A percentile compares a stretch with the other conserved stretches of the same genome.
Evolutionary conservation across 768 basidiomycete species (phyloP).

Genomic region (Hygrophoropsis aurantiaca): DNA sequence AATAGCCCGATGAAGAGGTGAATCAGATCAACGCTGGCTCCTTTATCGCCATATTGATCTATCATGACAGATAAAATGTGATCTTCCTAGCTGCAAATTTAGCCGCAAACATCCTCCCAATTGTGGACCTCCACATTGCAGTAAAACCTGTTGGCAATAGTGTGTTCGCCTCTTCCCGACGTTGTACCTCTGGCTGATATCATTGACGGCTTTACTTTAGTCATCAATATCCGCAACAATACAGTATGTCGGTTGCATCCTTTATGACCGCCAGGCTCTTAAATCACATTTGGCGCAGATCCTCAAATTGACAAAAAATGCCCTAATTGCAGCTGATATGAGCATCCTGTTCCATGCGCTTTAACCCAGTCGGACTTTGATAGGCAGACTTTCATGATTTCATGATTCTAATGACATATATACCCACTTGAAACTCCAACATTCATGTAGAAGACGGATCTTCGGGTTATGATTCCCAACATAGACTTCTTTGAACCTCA

Average conservation of each 20-base stretch:
- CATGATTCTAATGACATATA: background rate
- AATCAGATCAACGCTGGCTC: background rate
- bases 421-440: background rate
- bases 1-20: constrained; percentile 62
- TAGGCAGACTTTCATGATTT: too few relatives aligned
- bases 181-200: constrained; percentile 3
- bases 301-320: constrained; percentile 63
- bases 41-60: constrained; percentile 1
- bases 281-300: constrained; percentile 32
- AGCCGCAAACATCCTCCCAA: constrained; percentile 52
- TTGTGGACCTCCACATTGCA: constrained; percentile 53
- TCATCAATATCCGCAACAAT: constrained; percentile 66
- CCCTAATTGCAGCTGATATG: constrained; percentile 49
- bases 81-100: constrained; percentile 60
- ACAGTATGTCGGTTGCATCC: constrained; percentile 38
- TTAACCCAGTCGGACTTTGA: too few relatives aligned
- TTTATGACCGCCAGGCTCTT: constrained; percentile 2
- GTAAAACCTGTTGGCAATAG: constrained; percentile 70
- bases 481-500: too few relatives aligned
- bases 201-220: constrained; percentile 32
- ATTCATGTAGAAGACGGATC: background rate
- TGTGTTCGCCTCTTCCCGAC: constrained; percentile 32
- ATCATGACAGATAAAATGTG: constrained; percentile 57
- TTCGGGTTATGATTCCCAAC: too few relatives aligned
- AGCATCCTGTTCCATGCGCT: too few relatives aligned